These are phyloP conservation scores for Nematodospora valgi DNA, from an alignment of 805 yeast species.

Conservation along the genomic window DNA sequence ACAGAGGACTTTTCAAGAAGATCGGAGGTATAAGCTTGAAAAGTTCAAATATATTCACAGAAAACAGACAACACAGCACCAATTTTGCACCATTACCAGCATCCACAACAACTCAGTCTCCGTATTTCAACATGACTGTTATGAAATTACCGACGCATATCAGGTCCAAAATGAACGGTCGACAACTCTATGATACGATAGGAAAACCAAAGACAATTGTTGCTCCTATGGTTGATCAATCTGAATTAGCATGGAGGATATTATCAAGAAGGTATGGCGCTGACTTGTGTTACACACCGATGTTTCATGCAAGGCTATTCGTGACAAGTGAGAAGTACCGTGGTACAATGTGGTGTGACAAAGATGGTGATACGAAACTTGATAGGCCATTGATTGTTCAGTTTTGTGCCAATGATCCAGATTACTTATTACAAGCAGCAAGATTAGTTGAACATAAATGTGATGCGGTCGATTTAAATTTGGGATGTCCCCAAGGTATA, in stretches of 20 bases:
- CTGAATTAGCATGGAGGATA: constrained; percentile 93
- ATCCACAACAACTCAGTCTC: too few species aligned
- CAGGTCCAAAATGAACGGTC: constrained; percentile 3
- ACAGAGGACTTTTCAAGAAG: too few species aligned
- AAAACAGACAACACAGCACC: too few species aligned
- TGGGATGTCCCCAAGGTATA: constrained; percentile 98
- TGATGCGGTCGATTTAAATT: constrained; percentile 92
- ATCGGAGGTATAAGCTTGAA: too few species aligned
- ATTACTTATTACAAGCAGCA: constrained; percentile 78
- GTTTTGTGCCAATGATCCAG: constrained; percentile 96
- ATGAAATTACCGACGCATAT: neutral
- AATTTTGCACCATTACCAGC: too few species aligned
- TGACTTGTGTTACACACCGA: constrained; percentile 90
- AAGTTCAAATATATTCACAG: too few species aligned
- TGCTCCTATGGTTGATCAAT: constrained; percentile 98
- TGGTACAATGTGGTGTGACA: constrained; percentile 60
- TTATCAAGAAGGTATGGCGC: constrained; percentile 89
- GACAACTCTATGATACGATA: constrained; percentile 54
- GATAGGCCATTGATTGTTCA: constrained; percentile 93
- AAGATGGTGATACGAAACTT: constrained; percentile 64
- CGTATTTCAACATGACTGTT: too few species aligned
- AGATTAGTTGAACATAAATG: constrained; percentile 73
- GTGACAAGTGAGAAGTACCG: constrained; percentile 83
- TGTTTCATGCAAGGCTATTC: constrained; percentile 91
- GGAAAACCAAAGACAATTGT: constrained; percentile 81